phyloP scores from a whole-genome alignment of 495 filamentous ascomycete genomes.

The Elaphomyces granulatus region DNA sequence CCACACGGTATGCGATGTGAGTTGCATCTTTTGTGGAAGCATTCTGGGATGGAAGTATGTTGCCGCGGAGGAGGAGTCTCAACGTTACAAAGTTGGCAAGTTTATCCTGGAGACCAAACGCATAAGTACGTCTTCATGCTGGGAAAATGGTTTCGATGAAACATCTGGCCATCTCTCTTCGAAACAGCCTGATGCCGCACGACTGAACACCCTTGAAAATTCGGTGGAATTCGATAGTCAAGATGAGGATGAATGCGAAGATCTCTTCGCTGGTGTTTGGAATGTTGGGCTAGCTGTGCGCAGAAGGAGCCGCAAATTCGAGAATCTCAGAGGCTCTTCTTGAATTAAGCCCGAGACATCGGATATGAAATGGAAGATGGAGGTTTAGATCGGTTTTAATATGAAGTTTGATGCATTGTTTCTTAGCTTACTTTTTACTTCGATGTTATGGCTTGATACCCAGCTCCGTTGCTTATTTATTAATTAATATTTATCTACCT shows the following conservation, averaged over 20 bases:
- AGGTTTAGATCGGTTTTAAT: too few relatives aligned
- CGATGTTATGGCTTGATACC: too few relatives aligned
- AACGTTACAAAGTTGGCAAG: constrained; percentile 89
- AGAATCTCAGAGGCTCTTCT: constrained; percentile 2
- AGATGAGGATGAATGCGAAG: constrained; percentile 92
- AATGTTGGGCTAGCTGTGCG: constrained; percentile 51
- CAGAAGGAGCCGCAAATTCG: constrained; percentile 41
- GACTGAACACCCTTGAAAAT: not conserved
- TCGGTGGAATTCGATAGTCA: constrained; percentile 68
- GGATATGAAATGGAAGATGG: too few relatives aligned
- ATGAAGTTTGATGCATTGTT: too few relatives aligned
- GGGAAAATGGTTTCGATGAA: constrained; percentile 49
- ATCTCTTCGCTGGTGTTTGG: constrained; percentile 83
- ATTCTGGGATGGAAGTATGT: constrained; percentile 92
- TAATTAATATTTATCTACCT: too few relatives aligned
- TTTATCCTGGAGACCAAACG: constrained; percentile 85
- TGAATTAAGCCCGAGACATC: too few relatives aligned
- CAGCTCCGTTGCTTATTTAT: too few relatives aligned
- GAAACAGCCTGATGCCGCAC: not conserved
- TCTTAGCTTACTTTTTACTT: too few relatives aligned
- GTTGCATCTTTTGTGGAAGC: constrained; percentile 46
- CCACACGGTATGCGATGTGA: constrained; percentile 45
- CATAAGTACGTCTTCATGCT: constrained; percentile 47
- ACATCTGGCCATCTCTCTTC: not conserved
- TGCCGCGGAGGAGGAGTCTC: constrained; percentile 61